A percentile compares a stretch with the other conserved stretches of the same genome.
Evolutionary conservation across 2,329 filamentous ascomycete species (phyloP).

Genomic region (Talaromyces sp.): DNA sequence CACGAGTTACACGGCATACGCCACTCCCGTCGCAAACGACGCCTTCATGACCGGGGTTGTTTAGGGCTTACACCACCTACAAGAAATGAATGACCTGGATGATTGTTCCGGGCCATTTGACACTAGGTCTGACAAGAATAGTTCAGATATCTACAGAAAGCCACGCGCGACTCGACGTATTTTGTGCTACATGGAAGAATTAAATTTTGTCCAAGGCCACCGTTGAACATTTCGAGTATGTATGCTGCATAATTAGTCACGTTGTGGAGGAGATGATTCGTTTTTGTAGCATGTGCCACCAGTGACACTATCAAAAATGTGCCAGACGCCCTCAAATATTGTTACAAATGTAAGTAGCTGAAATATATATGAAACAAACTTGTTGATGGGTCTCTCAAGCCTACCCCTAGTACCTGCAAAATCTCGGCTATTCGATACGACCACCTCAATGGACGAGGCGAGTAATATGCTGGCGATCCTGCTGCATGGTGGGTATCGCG

Average conservation of each 20-base stretch:
- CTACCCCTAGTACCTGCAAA: not conserved
- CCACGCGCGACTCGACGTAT: not conserved
- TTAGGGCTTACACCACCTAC: not conserved
- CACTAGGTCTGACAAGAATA: not conserved
- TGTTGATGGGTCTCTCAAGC: not conserved
- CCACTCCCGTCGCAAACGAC: not conserved
- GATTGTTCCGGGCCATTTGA: not conserved
- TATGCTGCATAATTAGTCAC: not conserved
- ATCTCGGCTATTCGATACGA: not conserved
- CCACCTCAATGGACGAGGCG: not conserved
- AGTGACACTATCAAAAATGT: too few species aligned
- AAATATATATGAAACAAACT: not conserved
- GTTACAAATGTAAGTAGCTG: not conserved
- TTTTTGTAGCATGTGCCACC: not conserved
- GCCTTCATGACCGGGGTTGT: not conserved
- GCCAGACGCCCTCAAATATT: too few species aligned
- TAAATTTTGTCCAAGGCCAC: not conserved
- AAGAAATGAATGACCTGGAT: not conserved
- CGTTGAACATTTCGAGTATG: not conserved
- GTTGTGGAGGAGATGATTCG: not conserved
- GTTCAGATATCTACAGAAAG: not conserved
- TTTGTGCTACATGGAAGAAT: not conserved
- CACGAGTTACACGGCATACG: constrained; percentile 3
- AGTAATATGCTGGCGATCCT: not conserved
- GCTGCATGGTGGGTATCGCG: not conserved